These are phyloP conservation scores for Gossypium aridum DNA, from an alignment of 441 rosid genomes.

Conservation along the genomic window DNA sequence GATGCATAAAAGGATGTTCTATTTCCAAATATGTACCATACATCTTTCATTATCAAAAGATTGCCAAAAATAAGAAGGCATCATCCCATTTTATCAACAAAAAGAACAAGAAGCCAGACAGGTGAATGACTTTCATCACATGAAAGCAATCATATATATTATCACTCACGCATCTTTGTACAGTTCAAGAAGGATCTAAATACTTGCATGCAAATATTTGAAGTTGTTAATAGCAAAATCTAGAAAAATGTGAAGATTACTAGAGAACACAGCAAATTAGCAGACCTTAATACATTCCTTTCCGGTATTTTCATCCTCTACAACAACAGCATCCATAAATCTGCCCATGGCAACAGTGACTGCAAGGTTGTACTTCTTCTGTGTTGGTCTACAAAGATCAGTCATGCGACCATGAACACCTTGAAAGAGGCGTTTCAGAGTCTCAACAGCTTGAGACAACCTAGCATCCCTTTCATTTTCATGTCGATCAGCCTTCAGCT, in stretches of 20 bases:
- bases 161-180: neutral
- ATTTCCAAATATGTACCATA: neutral
- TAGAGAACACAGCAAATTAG: slow-evolving; percentile 8
- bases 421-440: slow-evolving; percentile 82
- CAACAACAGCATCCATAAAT: slow-evolving; percentile 99
- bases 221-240: slow-evolving; percentile 2
- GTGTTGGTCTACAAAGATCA: slow-evolving; percentile 93
- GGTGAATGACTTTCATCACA: neutral
- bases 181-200: neutral
- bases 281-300: slow-evolving; percentile 97
- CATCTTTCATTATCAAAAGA: slow-evolving; percentile 9
- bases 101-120: neutral
- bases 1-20: neutral
- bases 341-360: slow-evolving; percentile 98
- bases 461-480: slow-evolving; percentile 93
- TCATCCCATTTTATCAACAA: neutral
- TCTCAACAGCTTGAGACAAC: slow-evolving; percentile 87
- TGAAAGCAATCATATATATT: neutral
- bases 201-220: neutral
- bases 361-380: slow-evolving; percentile 92
- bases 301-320: slow-evolving; percentile 93
- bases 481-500: slow-evolving; percentile 86
- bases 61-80: slow-evolving; percentile 8
- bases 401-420: slow-evolving; percentile 99
- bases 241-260: slow-evolving; percentile 7